These are phyloP conservation scores for Irpex sp. DNA, from an alignment of 1,284 basidiomycete species.

Conservation along the genomic window DNA sequence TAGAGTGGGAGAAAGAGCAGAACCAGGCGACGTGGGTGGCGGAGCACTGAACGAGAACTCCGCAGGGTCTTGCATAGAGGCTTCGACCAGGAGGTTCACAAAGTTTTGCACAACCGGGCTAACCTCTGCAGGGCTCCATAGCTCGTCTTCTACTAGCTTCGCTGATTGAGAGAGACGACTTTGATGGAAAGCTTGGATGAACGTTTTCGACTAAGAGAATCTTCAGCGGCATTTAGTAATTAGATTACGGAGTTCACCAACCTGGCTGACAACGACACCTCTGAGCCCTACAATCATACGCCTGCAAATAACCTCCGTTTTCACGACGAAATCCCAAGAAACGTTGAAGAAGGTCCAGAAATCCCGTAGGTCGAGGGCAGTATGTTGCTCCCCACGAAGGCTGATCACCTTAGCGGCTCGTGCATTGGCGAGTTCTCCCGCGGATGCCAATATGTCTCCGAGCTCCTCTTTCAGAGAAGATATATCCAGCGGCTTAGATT, in stretches of 20 bases:
- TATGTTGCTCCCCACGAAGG: constrained; percentile 77
- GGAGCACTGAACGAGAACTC: constrained; percentile 22
- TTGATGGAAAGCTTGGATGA: neutral
- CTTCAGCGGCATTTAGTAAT: too few species aligned
- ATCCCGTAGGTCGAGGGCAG: constrained; percentile 63
- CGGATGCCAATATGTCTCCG: constrained; percentile 73
- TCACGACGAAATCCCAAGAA: constrained; percentile 87
- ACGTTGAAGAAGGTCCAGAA: constrained; percentile 85
- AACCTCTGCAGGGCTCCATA: constrained; percentile 33
- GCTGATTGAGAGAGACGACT: constrained; percentile 52
- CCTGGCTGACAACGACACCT: constrained; percentile 80
- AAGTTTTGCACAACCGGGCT: constrained; percentile 61
- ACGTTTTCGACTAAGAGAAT: constrained; percentile 5
- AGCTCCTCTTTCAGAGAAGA: constrained; percentile 55
- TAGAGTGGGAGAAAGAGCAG: neutral
- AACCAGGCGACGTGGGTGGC: neutral
- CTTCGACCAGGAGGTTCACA: constrained; percentile 75
- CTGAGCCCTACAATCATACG: constrained; percentile 92
- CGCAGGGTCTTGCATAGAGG: constrained; percentile 78
- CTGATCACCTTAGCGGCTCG: constrained; percentile 77
- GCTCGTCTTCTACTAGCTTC: constrained; percentile 2
- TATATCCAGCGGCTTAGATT: constrained; percentile 36
- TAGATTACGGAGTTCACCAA: constrained; percentile 20
- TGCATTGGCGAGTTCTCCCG: constrained; percentile 82
- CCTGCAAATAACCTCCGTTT: constrained; percentile 80